These are phyloP conservation scores for Cercospora sojina DNA, from an alignment of 2,329 filamentous ascomycete genomes.

Conservation along the genomic window DNA sequence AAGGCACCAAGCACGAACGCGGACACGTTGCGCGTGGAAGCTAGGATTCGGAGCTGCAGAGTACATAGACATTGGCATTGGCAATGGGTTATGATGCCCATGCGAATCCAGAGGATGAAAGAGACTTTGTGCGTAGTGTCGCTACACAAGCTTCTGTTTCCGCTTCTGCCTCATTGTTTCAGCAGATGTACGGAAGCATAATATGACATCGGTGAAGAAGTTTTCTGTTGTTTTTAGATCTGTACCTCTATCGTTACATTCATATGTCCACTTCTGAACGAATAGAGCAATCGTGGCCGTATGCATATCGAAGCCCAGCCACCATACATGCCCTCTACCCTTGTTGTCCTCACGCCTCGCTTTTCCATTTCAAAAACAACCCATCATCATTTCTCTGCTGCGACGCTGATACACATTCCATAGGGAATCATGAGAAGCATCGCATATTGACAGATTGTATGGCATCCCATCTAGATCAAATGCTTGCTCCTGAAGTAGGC, in stretches of 20 bases:
- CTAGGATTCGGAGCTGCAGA: background rate
- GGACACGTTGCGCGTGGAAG: background rate
- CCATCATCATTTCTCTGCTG: background rate
- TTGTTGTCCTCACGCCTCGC: background rate
- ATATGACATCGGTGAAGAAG: background rate
- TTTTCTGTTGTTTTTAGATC: background rate
- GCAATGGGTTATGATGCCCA: too few relatives aligned
- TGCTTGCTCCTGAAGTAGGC: slow-evolving; percentile 85
- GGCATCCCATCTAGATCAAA: slow-evolving; percentile 44
- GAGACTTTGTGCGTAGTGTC: too few relatives aligned
- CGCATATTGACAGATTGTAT: background rate
- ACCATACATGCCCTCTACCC: background rate
- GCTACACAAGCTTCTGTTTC: too few relatives aligned
- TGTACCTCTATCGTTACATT: slow-evolving; percentile 2
- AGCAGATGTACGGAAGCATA: too few relatives aligned
- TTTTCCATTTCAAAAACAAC: background rate
- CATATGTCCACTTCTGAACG: background rate
- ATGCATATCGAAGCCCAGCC: slow-evolving; percentile 1
- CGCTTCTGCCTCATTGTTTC: too few relatives aligned
- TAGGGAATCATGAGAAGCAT: background rate
- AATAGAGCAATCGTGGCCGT: background rate
- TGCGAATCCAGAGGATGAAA: too few relatives aligned
- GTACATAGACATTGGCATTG: background rate
- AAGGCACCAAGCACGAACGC: background rate
- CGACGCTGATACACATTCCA: background rate